Evolutionary conservation across 805 yeast genomes (phyloP).

Genomic region (Wilhelminamyces savonicus): DNA sequence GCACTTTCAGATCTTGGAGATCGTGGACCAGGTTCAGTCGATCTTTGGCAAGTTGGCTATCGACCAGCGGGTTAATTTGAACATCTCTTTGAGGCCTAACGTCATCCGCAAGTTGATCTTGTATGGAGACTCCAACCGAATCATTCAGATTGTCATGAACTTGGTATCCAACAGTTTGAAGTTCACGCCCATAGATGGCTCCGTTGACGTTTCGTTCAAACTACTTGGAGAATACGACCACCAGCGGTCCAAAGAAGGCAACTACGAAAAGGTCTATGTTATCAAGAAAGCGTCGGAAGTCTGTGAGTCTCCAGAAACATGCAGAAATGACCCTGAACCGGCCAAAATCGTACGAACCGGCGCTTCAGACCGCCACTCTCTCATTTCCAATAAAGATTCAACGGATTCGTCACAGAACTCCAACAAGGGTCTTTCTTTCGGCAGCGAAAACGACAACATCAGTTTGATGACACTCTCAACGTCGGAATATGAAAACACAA

Average conservation of each 20-base stretch:
- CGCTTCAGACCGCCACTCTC: background rate
- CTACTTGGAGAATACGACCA: conserved; percentile 66
- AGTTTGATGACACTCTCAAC: conserved; percentile 32
- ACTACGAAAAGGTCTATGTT: conserved; percentile 43
- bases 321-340: background rate
- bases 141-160: conserved; percentile 89
- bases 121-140: conserved; percentile 84
- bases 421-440: background rate
- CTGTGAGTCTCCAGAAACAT: background rate
- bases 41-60: conserved; percentile 76
- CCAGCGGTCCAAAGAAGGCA: conserved; percentile 31
- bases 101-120: conserved; percentile 56
- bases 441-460: conserved; percentile 12
- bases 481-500: conserved; percentile 29
- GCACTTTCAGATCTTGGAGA: conserved; percentile 72
- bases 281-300: conserved; percentile 14
- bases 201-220: conserved; percentile 57
- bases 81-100: conserved; percentile 59
- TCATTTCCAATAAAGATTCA: background rate
- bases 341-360: background rate
- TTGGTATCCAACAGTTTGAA: conserved; percentile 85
- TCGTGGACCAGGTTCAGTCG: conserved; percentile 77
- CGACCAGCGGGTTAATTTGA: conserved; percentile 68
- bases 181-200: conserved; percentile 87
- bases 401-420: conserved; percentile 1